Base-by-base conservation (phyloP, 257 asterid genomes). In the Solanum stenotomum region DNA sequence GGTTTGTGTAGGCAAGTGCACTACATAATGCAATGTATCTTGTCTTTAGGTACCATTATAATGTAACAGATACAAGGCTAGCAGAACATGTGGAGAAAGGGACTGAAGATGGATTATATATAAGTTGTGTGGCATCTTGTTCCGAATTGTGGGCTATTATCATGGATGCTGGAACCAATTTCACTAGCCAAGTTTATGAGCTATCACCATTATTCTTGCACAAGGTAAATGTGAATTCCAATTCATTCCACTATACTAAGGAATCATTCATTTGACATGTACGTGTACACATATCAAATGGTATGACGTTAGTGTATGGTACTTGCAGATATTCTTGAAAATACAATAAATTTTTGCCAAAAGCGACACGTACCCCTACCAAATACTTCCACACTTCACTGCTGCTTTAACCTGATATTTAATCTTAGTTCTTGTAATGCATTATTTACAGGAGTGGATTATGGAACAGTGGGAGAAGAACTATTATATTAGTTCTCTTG, bases 381-480 rank as follows among this genome's bases (percentile, higher is more conserved):
- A 81, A 81, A 46, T 81, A 2, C 85, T 81, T 46, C 68, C 67
- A 81, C 85, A 81, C 38, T 81, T 81, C 42, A 46, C 27, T 16
- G 38, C 40, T 29, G 61, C 85, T 27, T 46, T 18, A 81, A 81
- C 85, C 42, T 46, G 85, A 81, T 46, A 27, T 27, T 46, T 81
- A 4, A 46, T 46, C 27, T 27, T 46, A 44, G 68, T 18, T 81
- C 40, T 81, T 46, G 40, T 46, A 15, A 29, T 46, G 16, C 67
- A 78, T n/a, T 46, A 10, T 35, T 71, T 87, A 25, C 89, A 92
- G 94, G 94, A 92, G 77, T 92, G 94, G 94, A 89, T 92, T n/a
- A 90, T 92, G 91, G 92, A 92, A 42, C 93, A 92, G 22, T 92
- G 93, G 94, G 93, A 92, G 79, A 92, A 90, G 92, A 92, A 89